A percentile compares a stretch with the other conserved stretches of the same genome.
These are phyloP conservation scores for Mrakia blollopis DNA, from an alignment of 768 basidiomycete species.

Conservation along the genomic window DNA sequence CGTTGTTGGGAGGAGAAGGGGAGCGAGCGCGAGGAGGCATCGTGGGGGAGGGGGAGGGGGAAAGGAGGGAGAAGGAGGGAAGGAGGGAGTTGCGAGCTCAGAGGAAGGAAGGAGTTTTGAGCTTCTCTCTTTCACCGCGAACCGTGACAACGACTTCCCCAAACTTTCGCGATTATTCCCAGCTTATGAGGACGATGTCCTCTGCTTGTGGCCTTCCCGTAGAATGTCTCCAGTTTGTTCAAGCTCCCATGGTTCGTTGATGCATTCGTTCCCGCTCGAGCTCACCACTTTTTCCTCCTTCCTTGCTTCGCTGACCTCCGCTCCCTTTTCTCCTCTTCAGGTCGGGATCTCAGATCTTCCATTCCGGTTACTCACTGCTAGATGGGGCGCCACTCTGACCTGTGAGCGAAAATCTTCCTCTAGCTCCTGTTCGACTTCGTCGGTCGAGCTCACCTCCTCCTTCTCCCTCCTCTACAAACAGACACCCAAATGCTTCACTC, in stretches of 20 bases:
- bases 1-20: too few species aligned
- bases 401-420: neutral
- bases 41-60: too few species aligned
- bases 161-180: too few species aligned
- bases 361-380: slow-evolving; percentile 59
- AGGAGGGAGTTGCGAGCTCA: neutral
- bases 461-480: neutral
- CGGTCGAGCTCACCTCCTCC: neutral
- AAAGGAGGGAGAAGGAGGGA: neutral
- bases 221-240: slow-evolving; percentile 21
- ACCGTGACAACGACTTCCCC: too few species aligned
- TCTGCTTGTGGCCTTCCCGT: neutral
- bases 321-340: neutral
- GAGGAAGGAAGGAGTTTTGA: too few species aligned
- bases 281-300: neutral
- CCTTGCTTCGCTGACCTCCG: neutral
- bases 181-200: neutral
- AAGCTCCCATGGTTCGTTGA: slow-evolving; percentile 29
- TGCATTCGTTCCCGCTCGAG: neutral
- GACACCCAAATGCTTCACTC: slow-evolving; percentile 76
- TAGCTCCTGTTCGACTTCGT: neutral
- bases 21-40: too few species aligned
- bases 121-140: too few species aligned
- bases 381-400: slow-evolving; percentile 60
- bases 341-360: slow-evolving; percentile 57